Base-by-base conservation (phyloP, 2,329 filamentous ascomycete species). In the Drechslerella coelobrocha region DNA sequence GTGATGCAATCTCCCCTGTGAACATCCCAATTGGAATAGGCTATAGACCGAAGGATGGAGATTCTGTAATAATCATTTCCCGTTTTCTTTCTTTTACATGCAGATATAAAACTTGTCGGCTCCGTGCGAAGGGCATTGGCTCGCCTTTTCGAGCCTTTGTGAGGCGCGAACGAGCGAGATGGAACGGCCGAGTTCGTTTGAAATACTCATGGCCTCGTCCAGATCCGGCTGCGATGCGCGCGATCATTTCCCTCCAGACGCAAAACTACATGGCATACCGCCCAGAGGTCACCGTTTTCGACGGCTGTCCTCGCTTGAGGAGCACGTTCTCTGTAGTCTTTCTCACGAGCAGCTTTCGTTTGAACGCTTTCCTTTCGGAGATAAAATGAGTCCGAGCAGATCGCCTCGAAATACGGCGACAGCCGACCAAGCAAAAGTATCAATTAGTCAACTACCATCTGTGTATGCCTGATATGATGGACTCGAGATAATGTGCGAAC, bases 361-460 rank as follows among this genome's bases (percentile, higher is more conserved):
- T 61, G 53, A 57, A 62, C 45, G 56, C 41, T 69, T 61, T 60
- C 57, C 56, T 51, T 61, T 69, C 56, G 63, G 63, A 62, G 63
- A 69, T 69, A 69, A 69, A 69, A 69, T 69, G 57, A 69, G 63
- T 31, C 41, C 41, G 27, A 56, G 56, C 56, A 56, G 56, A 69
- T 69, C 56, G 7, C 31, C 56, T 19, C 34, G 37, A 34, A 34
- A 61, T 6, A 34, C 29, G n/a, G n/a, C n/a, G n/a, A n/a, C n/a
- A n/a, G n/a, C n/a, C n/a, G n/a, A n/a, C n/a, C n/a, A n/a, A n/a
- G n/a, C n/a, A n/a, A n/a, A n/a, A n/a, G n/a, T n/a, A n/a, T n/a
- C n/a, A n/a, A n/a, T n/a, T n/a, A n/a, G n/a, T n/a, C n/a, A n/a
- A n/a, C n/a, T n/a, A n/a, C n/a, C n/a, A n/a, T n/a, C n/a, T n/a